phyloP scores from a whole-genome alignment of 805 yeast genomes.

The Dipodascopsis tothii region DNA sequence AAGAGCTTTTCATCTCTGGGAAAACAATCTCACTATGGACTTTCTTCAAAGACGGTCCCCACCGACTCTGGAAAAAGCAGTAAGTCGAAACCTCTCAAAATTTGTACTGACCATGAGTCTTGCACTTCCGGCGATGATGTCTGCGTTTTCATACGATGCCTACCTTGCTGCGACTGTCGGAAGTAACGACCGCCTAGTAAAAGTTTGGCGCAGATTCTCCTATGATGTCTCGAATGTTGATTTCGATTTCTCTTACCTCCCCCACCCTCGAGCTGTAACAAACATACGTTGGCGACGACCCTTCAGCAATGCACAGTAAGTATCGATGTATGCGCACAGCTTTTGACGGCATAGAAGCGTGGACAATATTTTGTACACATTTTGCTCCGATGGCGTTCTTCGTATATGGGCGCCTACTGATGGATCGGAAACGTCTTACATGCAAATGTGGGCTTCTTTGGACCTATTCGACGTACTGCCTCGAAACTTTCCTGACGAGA shows the following conservation, averaged over 20 bases:
- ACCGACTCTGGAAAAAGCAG: conserved; percentile 17
- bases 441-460: conserved; percentile 48
- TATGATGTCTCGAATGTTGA: conserved; percentile 52
- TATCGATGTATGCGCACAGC: neutral
- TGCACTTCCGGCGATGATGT: conserved; percentile 54
- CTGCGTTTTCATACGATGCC: conserved; percentile 60
- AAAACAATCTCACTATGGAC: conserved; percentile 20
- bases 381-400: conserved; percentile 51
- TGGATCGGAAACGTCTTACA: conserved; percentile 22
- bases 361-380: conserved; percentile 54
- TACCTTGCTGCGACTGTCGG: conserved; percentile 59
- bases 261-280: conserved; percentile 56
- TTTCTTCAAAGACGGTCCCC: conserved; percentile 13
- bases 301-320: conserved; percentile 30
- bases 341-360: conserved; percentile 24
- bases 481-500: conserved; percentile 5
- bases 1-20: conserved; percentile 18
- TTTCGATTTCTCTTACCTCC: conserved; percentile 61
- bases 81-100: conserved; percentile 1
- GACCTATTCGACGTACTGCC: conserved; percentile 28
- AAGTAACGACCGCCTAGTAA: conserved; percentile 56
- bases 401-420: conserved; percentile 50
- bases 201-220: conserved; percentile 69
- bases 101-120: conserved; percentile 40
- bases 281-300: conserved; percentile 51